phyloP scores from a whole-genome alignment of 1,284 basidiomycete species.

The Ganoderma sinense region DNA sequence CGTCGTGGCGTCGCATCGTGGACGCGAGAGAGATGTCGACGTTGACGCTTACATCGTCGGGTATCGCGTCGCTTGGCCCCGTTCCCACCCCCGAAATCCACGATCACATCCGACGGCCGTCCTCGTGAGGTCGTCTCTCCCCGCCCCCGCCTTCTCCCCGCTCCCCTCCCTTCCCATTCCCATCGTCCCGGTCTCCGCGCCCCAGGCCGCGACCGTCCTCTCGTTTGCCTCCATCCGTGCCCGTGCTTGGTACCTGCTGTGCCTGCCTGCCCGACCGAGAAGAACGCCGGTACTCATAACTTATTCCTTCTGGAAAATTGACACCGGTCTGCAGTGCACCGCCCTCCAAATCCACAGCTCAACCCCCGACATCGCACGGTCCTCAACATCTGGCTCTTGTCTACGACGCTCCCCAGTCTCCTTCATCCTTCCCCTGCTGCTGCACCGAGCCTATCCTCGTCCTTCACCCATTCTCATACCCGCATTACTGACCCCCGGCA shows the following conservation, averaged over 20 bases:
- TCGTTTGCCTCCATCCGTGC: background rate
- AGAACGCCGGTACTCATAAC: conserved; percentile 6
- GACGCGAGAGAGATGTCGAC: background rate
- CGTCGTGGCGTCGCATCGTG: conserved; percentile 24
- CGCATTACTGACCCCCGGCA: background rate
- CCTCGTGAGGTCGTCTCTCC: conserved; percentile 14
- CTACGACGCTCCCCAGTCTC: background rate
- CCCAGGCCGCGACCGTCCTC: conserved; percentile 9
- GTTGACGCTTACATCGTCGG: conserved; percentile 13
- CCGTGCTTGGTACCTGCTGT: background rate
- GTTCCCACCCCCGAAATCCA: background rate
- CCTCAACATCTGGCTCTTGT: background rate
- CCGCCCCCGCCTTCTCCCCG: conserved; percentile 4
- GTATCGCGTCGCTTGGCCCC: conserved; percentile 7
- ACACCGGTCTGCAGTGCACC: conserved; percentile 22
- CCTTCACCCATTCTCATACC: conserved; percentile 11
- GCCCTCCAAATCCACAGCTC: background rate
- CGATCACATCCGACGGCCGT: conserved; percentile 1
- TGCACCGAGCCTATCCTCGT: conserved; percentile 10
- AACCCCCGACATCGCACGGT: background rate
- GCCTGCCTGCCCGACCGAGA: background rate
- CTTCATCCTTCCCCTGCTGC: background rate
- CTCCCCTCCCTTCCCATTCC: background rate
- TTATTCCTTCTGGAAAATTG: conserved; percentile 14
- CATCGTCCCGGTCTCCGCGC: background rate